A percentile compares a stretch with the other conserved stretches of the same genome.
phyloP scores from a whole-genome alignment of 73 alveolate species.

The Effrenium voratum region DNA sequence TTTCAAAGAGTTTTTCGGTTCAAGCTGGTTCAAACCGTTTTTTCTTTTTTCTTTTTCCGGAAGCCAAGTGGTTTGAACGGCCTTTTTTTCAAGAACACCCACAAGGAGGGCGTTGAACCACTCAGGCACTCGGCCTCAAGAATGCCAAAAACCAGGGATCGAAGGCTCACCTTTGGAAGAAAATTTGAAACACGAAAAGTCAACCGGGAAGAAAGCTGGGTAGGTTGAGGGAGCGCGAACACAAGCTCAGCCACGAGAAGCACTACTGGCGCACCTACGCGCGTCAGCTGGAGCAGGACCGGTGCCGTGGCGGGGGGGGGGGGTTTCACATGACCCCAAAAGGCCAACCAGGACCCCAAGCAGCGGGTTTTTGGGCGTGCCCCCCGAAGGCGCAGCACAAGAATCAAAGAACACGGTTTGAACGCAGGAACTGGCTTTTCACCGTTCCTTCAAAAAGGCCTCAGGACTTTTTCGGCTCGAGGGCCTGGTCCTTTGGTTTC shows the following conservation, averaged over 20 bases:
- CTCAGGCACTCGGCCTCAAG: not conserved
- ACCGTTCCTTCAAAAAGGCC: not conserved
- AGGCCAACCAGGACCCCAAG: too few species aligned
- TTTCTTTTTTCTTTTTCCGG: too few species aligned
- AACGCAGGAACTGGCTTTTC: not conserved
- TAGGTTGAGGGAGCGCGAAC: not conserved
- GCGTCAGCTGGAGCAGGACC: constrained; percentile 22
- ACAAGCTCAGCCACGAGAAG: constrained; percentile 18
- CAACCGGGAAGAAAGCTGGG: not conserved
- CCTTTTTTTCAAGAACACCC: too few species aligned
- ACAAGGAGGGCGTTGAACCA: not conserved
- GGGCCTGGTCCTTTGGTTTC: too few species aligned
- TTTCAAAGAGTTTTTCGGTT: too few species aligned
- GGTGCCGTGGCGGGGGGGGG: not conserved
- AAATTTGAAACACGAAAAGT: too few species aligned
- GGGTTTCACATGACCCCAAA: not conserved
- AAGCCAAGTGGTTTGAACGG: too few species aligned
- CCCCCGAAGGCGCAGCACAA: too few species aligned
- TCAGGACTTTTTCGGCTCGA: not conserved
- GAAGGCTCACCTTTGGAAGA: too few species aligned
- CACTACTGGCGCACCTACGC: constrained; percentile 34
- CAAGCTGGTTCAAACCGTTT: too few species aligned
- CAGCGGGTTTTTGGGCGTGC: too few species aligned
- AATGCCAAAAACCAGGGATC: too few species aligned
- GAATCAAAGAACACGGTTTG: not conserved